Evolutionary conservation across 352 stramenopile genomes (phyloP).

Genomic region (Phytophthora meadii): DNA sequence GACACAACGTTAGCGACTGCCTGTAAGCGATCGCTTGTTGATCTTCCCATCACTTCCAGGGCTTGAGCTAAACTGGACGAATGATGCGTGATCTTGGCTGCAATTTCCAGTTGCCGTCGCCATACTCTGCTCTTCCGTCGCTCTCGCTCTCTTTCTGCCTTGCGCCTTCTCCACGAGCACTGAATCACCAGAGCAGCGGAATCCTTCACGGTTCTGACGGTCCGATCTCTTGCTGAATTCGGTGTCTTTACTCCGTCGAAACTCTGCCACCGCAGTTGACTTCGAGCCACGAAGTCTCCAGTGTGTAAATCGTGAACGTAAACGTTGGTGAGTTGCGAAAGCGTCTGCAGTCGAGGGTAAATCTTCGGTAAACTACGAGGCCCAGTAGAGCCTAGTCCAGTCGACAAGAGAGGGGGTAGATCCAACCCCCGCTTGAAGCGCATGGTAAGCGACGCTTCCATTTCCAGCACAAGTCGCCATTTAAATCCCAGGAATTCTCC

Average conservation of each 20-base stretch:
- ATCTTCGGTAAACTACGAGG: conserved; percentile 25
- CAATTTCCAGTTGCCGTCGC: conserved; percentile 50
- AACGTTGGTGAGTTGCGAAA: conserved; percentile 47
- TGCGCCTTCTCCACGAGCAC: conserved; percentile 47
- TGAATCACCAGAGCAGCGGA: conserved; percentile 63
- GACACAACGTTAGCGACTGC: conserved; percentile 9
- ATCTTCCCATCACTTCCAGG: neutral
- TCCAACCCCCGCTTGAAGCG: conserved; percentile 17
- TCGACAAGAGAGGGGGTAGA: neutral
- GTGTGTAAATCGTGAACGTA: conserved; percentile 48
- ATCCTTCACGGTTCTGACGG: conserved; percentile 31
- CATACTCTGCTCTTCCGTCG: conserved; percentile 36
- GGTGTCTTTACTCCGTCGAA: conserved; percentile 41
- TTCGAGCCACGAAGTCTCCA: conserved; percentile 57
- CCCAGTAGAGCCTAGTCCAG: neutral
- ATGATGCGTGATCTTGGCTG: conserved; percentile 45
- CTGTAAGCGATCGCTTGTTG: neutral
- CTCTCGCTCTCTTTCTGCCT: conserved; percentile 34
- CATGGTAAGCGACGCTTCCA: conserved; percentile 25
- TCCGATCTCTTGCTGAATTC: conserved; percentile 27
- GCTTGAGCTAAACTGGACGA: conserved; percentile 17
- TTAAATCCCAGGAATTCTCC: neutral
- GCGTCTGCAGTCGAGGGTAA: conserved; percentile 53
- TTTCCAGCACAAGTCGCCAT: conserved; percentile 3
- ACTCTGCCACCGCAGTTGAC: conserved; percentile 44